Evolutionary conservation across 106 monocot genomes (phyloP), one percentile per base, ranked within the genome.

Genomic region (Apostasia shenzhenica): DNA sequence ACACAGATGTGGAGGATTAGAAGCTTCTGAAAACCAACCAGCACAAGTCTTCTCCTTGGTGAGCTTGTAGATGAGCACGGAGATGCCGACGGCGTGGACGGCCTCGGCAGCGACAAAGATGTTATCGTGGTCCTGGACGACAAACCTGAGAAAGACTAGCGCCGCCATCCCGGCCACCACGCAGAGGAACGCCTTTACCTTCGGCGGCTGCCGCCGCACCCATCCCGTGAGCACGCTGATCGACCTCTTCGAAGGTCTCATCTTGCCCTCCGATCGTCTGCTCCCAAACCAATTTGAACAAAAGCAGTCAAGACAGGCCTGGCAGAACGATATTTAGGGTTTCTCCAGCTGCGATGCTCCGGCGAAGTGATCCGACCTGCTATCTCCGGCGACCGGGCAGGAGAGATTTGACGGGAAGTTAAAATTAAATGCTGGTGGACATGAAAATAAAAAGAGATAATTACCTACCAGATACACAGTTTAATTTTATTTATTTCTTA

Each of bases 41-140:
- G 65, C 65, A 48, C 65, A 65, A 13, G 65, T 90, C 62, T 52
- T 77, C 76, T 88, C 84, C 61, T 85, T 89, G 69, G 75, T 82
- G 82, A 89, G 89, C 77, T 89, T 85, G 45, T 89, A 85, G 68
- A 89, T 80, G 57, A 89, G 82, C 38, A 89, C 71, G 10, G 72
- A 51, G 72, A 89, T 85, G 42, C 89, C 89, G 51, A 82, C 14
- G 66, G 80, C 63, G 75, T 89, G 89, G 39, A 70, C 79, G 45
- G 77, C 82, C 77, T 89, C 85, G 5, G 82, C 81, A 8, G 80
- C 85, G 55, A 89, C 84, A 58, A 89, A 89, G 69, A 89, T 82
- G 75, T 75, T 80, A 71, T 89, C 79, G 75, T 85, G 82, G 49
- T 85, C 85, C 50, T 76, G 73, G 43, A 89, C 85, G 68, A 82